Conservation (phyloP, 768 basidiomycete species). For the Tylopilus vinaceipallidus region DNA sequence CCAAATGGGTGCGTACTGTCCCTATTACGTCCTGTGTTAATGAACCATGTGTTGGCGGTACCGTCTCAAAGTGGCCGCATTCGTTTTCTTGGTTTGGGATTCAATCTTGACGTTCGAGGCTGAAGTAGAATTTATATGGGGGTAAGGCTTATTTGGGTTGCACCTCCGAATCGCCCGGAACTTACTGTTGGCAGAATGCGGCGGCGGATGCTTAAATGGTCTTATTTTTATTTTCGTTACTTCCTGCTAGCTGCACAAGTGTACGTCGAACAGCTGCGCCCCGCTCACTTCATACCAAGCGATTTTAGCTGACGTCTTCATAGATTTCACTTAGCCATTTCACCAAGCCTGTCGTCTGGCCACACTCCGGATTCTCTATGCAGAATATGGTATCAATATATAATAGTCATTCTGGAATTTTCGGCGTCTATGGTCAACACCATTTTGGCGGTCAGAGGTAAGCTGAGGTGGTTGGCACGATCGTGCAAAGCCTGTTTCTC, state of each 20-base stretch:
- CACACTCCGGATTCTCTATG: conserved; percentile 9
- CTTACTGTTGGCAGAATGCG: conserved; percentile 8
- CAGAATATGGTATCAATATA: conserved; percentile 11
- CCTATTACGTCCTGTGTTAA: not conserved
- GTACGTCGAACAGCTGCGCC: conserved; percentile 2
- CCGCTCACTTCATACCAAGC: no score
- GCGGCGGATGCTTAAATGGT: conserved; percentile 7
- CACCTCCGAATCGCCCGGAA: not conserved
- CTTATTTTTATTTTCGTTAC: conserved; percentile 22
- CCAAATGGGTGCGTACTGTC: conserved; percentile 6
- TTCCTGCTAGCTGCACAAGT: conserved; percentile 10
- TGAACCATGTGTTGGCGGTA: not conserved
- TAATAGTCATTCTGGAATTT: conserved; percentile 1
- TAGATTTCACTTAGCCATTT: conserved; percentile 12
- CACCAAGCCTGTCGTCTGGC: conserved; percentile 10
- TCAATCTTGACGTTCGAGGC: conserved; percentile 23
- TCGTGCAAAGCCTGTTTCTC: not conserved
- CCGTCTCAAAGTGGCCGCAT: conserved; percentile 24
- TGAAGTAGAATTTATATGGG: conserved; percentile 32
- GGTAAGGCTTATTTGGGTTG: conserved; percentile 15
- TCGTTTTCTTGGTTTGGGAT: conserved; percentile 30
- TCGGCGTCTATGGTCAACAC: conserved; percentile 18
- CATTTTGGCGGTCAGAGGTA: conserved; percentile 26
- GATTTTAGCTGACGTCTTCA: not conserved
- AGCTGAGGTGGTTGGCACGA: not conserved